Conservation (phyloP, 1,284 basidiomycete species). For the Chalciporus sp. region DNA sequence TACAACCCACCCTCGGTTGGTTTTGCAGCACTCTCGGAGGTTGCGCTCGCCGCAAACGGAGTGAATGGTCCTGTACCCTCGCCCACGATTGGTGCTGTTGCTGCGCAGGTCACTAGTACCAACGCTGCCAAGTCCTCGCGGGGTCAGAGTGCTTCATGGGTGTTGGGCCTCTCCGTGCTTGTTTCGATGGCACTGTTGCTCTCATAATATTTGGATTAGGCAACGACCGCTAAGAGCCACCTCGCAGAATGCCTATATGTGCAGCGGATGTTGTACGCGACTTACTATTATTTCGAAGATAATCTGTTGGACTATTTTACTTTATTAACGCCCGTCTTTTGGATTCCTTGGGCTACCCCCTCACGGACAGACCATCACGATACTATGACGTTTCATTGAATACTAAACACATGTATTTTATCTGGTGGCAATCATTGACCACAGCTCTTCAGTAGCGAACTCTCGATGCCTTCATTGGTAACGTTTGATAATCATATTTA, state of each 20-base stretch:
- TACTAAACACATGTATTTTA: too few species aligned
- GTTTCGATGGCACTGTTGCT: background rate
- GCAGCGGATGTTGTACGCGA: background rate
- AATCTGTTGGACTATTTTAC: too few species aligned
- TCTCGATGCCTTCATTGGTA: too few species aligned
- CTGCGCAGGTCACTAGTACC: slow-evolving; percentile 20
- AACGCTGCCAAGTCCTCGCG: background rate
- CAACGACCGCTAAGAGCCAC: background rate
- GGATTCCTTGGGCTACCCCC: too few species aligned
- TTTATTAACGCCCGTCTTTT: too few species aligned
- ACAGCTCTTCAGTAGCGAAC: too few species aligned
- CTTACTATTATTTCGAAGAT: background rate
- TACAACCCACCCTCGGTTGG: slow-evolving; percentile 52
- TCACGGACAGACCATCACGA: too few species aligned
- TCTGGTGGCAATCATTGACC: too few species aligned
- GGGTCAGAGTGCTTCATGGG: background rate
- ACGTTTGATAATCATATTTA: too few species aligned
- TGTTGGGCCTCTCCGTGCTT: background rate
- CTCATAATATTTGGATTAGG: background rate
- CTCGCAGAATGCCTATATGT: background rate
- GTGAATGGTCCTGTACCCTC: slow-evolving; percentile 31
- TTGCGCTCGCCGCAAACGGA: slow-evolving; percentile 36
- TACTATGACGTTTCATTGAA: too few species aligned
- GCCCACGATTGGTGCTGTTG: slow-evolving; percentile 36
- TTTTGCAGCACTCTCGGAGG: slow-evolving; percentile 45